Conservation (phyloP, 192 early-diverging fungal genomes). For the Powellomyces hirtus region DNA sequence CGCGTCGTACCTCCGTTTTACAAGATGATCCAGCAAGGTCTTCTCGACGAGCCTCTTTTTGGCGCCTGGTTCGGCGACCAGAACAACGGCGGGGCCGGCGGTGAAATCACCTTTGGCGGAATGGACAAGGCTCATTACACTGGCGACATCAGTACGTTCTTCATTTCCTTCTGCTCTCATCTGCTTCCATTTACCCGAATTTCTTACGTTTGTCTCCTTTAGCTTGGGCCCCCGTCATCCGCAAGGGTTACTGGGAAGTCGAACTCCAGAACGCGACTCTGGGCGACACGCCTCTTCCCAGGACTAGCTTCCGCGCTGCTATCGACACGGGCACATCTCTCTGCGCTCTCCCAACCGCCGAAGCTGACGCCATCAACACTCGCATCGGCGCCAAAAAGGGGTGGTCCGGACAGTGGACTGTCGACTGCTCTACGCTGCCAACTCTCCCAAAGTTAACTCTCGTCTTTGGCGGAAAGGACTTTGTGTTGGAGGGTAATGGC, state of each 20-base stretch:
- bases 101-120: slow-evolving; percentile 89
- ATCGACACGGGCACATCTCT: slow-evolving; percentile 66
- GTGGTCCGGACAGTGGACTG: slow-evolving; percentile 81
- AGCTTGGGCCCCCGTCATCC: slow-evolving; percentile 80
- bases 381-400: slow-evolving; percentile 90
- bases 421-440: slow-evolving; percentile 74
- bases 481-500: slow-evolving; percentile 63
- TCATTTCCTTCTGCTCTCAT: neutral
- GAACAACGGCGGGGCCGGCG: slow-evolving; percentile 68
- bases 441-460: slow-evolving; percentile 75
- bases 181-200: neutral
- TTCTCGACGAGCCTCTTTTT: slow-evolving; percentile 85
- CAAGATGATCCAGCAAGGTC: slow-evolving; percentile 72
- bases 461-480: slow-evolving; percentile 72
- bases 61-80: slow-evolving; percentile 83
- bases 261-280: slow-evolving; percentile 75
- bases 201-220: neutral
- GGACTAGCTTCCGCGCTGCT: slow-evolving; percentile 27
- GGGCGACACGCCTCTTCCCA: slow-evolving; percentile 65
- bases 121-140: slow-evolving; percentile 72
- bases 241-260: slow-evolving; percentile 98
- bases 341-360: slow-evolving; percentile 68
- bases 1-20: slow-evolving; percentile 94
- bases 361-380: slow-evolving; percentile 85
- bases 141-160: slow-evolving; percentile 44